Percentiles rank a stretch among this genome's conserved stretches.
Evolutionary conservation across 2,329 filamentous ascomycete species (phyloP).

Genomic region (Monilinia laxa): DNA sequence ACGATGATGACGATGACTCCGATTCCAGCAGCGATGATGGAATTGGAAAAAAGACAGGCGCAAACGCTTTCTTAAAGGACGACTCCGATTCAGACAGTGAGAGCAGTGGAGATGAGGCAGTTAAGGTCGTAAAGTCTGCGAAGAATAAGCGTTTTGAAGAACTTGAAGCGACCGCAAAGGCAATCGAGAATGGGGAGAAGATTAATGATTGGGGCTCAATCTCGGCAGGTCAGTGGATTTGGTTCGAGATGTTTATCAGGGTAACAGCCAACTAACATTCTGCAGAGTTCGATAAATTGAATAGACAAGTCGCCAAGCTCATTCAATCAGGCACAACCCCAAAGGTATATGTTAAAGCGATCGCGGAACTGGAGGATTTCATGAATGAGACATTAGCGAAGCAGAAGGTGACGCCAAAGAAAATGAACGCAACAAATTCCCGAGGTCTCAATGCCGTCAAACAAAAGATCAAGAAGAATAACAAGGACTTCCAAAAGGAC

Average conservation of each 20-base stretch:
- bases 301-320: conserved; percentile 79
- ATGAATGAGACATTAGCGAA: conserved; percentile 93
- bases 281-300: conserved; percentile 90
- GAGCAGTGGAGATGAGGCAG: conserved; percentile 79
- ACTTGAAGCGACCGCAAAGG: conserved; percentile 81
- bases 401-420: conserved; percentile 94
- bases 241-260: conserved; percentile 28
- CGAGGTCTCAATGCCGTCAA: conserved; percentile 95
- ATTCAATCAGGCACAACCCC: conserved; percentile 75
- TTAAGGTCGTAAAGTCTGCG: conserved; percentile 89
- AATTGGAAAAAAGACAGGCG: conserved; percentile 65
- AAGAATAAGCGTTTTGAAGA: conserved; percentile 98
- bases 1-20: conserved; percentile 50
- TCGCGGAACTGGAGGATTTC: conserved; percentile 90
- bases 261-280: conserved; percentile 28
- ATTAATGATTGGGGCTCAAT: conserved; percentile 98
- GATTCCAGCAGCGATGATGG: conserved; percentile 62
- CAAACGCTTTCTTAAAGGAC: conserved; percentile 79
- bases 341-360: conserved; percentile 87
- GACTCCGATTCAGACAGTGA: conserved; percentile 71
- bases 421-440: conserved; percentile 96
- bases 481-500: conserved; percentile 87
- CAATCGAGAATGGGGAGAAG: conserved; percentile 95
- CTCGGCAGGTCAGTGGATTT: conserved; percentile 65
- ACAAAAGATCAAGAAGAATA: conserved; percentile 98